Evolutionary conservation across 495 filamentous ascomycete species (phyloP).

Genomic region (Hypoxylon fragiforme): DNA sequence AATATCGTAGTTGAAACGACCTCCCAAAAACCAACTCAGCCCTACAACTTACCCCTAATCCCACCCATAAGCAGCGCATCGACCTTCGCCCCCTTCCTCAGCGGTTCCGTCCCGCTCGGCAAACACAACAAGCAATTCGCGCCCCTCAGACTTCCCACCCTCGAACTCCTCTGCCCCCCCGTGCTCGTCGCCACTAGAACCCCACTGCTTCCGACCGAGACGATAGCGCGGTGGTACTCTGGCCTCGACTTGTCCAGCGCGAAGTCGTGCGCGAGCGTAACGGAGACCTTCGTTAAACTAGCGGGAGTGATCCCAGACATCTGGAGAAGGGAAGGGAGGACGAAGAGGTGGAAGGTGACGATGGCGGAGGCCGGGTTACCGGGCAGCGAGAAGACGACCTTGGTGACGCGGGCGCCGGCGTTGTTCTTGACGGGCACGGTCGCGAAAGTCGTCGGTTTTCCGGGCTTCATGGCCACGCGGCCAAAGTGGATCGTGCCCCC

Average conservation of each 20-base stretch:
- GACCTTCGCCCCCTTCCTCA: conserved; percentile 48
- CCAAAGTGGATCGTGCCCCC: conserved; percentile 97
- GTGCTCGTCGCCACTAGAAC: conserved; percentile 77
- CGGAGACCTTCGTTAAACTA: conserved; percentile 72
- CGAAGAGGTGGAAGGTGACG: conserved; percentile 92
- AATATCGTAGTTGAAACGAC: background rate
- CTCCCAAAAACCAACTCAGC: conserved; percentile 1
- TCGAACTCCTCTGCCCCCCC: conserved; percentile 85
- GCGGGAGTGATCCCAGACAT: conserved; percentile 61
- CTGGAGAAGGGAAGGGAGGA: conserved; percentile 82
- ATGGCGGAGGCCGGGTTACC: conserved; percentile 93
- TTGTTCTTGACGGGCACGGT: conserved; percentile 72
- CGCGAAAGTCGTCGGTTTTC: conserved; percentile 96
- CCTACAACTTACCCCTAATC: conserved; percentile 38
- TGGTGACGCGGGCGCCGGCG: conserved; percentile 58
- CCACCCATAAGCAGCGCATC: conserved; percentile 50
- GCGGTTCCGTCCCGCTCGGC: conserved; percentile 52
- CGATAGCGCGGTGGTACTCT: conserved; percentile 84
- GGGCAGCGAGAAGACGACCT: conserved; percentile 86
- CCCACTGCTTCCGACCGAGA: conserved; percentile 62
- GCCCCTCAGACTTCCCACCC: conserved; percentile 81
- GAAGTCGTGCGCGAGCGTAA: conserved; percentile 72
- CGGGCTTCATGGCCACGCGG: conserved; percentile 95
- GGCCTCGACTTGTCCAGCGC: conserved; percentile 70
- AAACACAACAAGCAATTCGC: conserved; percentile 87